A percentile compares a stretch with the other conserved stretches of the same genome.
phyloP scores from a whole-genome alignment of 225 moss, liverwort and hornwort genomes.

The Antitrichia curtipendula region DNA sequence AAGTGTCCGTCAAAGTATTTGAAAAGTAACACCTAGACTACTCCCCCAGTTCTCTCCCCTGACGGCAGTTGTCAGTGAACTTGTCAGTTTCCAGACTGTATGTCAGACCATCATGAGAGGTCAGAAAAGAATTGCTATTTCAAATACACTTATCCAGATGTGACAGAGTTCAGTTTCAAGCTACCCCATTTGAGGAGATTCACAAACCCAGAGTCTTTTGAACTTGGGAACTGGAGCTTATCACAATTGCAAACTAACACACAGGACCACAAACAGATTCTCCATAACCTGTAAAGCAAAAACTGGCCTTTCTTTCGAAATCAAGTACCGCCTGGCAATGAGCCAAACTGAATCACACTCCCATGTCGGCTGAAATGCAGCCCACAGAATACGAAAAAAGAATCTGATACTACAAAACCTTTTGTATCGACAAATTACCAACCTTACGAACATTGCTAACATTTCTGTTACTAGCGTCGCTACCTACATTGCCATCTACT shows the following conservation, averaged over 20 bases:
- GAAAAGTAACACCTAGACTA: no score
- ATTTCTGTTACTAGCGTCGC: neutral
- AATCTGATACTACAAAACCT: neutral
- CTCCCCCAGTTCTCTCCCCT: neutral
- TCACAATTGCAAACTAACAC: neutral
- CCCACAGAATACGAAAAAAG: neutral
- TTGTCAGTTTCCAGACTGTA: neutral
- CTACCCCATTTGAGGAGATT: neutral
- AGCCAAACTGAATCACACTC: neutral
- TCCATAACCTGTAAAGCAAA: neutral
- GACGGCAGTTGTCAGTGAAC: neutral
- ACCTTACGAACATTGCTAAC: neutral
- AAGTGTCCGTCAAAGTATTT: no score
- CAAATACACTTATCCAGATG: neutral
- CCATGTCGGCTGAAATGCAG: neutral
- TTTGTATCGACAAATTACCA: slow-evolving; percentile 4
- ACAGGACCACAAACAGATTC: neutral
- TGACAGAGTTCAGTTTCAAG: neutral
- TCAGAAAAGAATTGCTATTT: neutral
- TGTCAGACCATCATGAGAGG: neutral
- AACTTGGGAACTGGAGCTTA: neutral
- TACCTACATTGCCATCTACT: neutral
- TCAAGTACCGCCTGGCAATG: neutral
- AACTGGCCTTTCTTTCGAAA: neutral
- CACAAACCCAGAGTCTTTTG: neutral